These are phyloP conservation scores for Penicillium ochrochloron DNA, from an alignment of 495 filamentous ascomycete genomes.

Conservation along the genomic window DNA sequence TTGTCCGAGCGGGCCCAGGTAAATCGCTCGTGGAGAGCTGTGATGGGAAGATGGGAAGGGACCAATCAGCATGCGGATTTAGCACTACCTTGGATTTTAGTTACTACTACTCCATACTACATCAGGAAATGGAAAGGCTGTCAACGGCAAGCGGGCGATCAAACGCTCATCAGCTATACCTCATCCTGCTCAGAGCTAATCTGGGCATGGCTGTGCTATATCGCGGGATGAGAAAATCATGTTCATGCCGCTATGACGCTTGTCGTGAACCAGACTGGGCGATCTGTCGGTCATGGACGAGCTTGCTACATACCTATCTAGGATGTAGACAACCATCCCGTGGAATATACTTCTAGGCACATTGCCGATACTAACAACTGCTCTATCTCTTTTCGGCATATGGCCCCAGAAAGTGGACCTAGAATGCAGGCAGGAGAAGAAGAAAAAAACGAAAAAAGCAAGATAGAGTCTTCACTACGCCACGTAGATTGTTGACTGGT, in stretches of 20 bases:
- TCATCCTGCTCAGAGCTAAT: slow-evolving; percentile 1
- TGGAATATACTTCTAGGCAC: neutral
- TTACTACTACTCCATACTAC: neutral
- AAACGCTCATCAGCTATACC: neutral
- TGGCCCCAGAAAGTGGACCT: neutral
- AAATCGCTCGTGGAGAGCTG: slow-evolving; percentile 7
- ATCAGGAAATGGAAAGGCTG: neutral
- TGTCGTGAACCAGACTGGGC: neutral
- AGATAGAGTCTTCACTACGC: neutral
- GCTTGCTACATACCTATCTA: neutral
- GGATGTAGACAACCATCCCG: neutral
- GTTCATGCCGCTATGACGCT: neutral
- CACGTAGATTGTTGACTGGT: neutral
- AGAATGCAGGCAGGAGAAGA: neutral
- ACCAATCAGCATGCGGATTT: neutral
- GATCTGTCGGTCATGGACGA: neutral
- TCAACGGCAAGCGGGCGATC: slow-evolving; percentile 1
- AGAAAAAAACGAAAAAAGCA: neutral
- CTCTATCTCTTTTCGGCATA: neutral
- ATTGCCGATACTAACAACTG: neutral
- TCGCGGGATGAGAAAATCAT: slow-evolving; percentile 4
- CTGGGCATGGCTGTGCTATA: slow-evolving; percentile 1
- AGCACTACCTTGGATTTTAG: neutral
- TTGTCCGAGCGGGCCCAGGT: slow-evolving; percentile 3
- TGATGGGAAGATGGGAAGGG: neutral